Percentiles rank a stretch among this genome's conserved stretches.
Conservation (phyloP, 2,329 filamentous ascomycete genomes). For the Diatrype stigma region DNA sequence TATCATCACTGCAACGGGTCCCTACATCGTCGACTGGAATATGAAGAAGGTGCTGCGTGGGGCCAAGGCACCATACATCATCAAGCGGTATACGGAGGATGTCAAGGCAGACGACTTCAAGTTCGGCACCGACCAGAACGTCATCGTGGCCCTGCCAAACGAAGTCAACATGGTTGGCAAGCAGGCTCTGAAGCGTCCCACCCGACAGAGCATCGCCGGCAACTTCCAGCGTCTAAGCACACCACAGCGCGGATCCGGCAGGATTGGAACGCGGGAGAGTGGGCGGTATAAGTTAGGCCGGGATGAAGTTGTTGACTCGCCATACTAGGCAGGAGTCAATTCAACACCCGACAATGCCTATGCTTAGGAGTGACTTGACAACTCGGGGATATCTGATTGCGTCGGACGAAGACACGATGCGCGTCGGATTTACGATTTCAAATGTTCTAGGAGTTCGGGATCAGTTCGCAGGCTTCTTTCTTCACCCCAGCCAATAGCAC, state of each 20-base stretch:
- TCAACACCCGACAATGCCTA: background rate
- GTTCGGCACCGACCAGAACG: slow-evolving; percentile 94
- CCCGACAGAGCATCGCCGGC: slow-evolving; percentile 84
- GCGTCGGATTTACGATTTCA: too few relatives aligned
- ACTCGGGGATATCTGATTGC: too few relatives aligned
- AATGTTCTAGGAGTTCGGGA: too few relatives aligned
- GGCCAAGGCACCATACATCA: slow-evolving; percentile 83
- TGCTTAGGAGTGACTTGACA: background rate
- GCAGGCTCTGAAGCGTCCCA: slow-evolving; percentile 78
- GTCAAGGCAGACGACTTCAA: slow-evolving; percentile 99
- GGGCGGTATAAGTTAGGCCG: slow-evolving; percentile 69
- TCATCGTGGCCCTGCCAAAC: slow-evolving; percentile 94
- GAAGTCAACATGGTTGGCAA: slow-evolving; percentile 98
- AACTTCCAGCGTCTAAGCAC: slow-evolving; percentile 46
- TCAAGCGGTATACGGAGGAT: slow-evolving; percentile 92
- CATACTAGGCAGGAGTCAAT: slow-evolving; percentile 46
- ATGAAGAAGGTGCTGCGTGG: slow-evolving; percentile 83
- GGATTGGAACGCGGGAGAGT: slow-evolving; percentile 50
- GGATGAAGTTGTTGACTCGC: slow-evolving; percentile 78
- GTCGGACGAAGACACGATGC: too few relatives aligned
- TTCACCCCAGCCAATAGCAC: too few relatives aligned
- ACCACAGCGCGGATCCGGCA: slow-evolving; percentile 45
- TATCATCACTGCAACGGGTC: slow-evolving; percentile 93
- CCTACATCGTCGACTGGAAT: slow-evolving; percentile 96
- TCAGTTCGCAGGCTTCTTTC: too few relatives aligned